Conservation (phyloP, 805 yeast genomes). For the Lipomyces yamadae region DNA sequence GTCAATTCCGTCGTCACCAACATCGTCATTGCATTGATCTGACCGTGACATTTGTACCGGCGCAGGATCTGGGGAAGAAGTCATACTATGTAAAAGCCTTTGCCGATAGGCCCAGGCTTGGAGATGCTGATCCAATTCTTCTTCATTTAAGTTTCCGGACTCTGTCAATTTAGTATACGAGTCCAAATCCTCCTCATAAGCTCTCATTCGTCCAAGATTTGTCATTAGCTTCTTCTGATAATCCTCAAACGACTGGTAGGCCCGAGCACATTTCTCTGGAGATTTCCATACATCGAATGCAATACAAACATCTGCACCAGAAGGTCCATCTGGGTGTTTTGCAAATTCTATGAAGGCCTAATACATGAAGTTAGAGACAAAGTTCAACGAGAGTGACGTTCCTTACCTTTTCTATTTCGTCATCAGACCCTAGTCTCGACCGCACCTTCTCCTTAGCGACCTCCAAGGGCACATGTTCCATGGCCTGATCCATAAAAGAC, state of each 20-base stretch:
- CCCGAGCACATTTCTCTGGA: background rate
- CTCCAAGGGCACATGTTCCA: slow-evolving; percentile 19
- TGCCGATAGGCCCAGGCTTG: slow-evolving; percentile 27
- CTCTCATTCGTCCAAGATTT: slow-evolving; percentile 13
- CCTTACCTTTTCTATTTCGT: background rate
- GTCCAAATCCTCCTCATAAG: slow-evolving; percentile 20
- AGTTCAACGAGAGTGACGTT: background rate
- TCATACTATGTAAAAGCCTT: slow-evolving; percentile 17
- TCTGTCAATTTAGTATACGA: slow-evolving; percentile 13
- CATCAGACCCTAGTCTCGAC: slow-evolving; percentile 10
- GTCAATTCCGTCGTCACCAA: background rate
- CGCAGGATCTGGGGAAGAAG: slow-evolving; percentile 14
- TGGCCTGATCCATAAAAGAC: slow-evolving; percentile 18
- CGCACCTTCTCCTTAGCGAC: slow-evolving; percentile 15
- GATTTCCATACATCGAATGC: slow-evolving; percentile 13
- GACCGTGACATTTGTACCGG: background rate
- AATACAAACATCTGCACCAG: slow-evolving; percentile 8
- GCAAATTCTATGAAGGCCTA: slow-evolving; percentile 15
- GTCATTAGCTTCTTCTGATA: slow-evolving; percentile 10
- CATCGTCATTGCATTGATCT: background rate
- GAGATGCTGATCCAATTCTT: slow-evolving; percentile 14
- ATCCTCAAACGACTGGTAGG: slow-evolving; percentile 12
- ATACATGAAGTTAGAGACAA: background rate
- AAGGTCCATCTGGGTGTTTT: slow-evolving; percentile 5
- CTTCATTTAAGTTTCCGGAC: slow-evolving; percentile 8